A percentile compares a stretch with the other conserved stretches of the same genome.
phyloP scores from a whole-genome alignment of 163 green algal species.

The Scenedesmus sp. region DNA sequence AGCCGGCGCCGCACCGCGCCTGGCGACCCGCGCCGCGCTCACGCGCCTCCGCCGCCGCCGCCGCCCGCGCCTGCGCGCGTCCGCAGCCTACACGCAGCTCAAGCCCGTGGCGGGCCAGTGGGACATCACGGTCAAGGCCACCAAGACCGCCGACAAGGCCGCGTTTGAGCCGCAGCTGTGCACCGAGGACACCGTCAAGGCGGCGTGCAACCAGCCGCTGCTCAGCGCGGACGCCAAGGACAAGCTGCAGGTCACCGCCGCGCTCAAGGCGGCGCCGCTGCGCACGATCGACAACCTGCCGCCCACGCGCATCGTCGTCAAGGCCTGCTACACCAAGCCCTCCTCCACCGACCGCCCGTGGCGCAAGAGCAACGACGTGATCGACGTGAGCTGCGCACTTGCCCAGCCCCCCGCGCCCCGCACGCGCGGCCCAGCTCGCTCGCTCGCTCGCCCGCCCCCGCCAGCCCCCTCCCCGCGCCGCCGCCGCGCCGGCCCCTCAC shows the following conservation, averaged over 20 bases:
- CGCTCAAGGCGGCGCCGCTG: constrained; percentile 8
- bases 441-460: too few relatives aligned
- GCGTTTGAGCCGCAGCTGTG: constrained; percentile 7
- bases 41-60: too few relatives aligned
- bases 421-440: too few relatives aligned
- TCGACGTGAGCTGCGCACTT: constrained; percentile 38
- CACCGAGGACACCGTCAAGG: neutral
- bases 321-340: constrained; percentile 38
- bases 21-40: too few relatives aligned
- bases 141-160: constrained; percentile 18
- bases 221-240: constrained; percentile 29
- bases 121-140: constrained; percentile 29
- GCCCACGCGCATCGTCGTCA: constrained; percentile 10
- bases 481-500: too few relatives aligned
- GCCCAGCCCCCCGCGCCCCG: too few relatives aligned
- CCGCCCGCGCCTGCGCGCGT: too few relatives aligned
- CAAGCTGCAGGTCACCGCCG: constrained; percentile 34
- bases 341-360: constrained; percentile 29
- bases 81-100: constrained; percentile 38
- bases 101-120: constrained; percentile 32
- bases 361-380: constrained; percentile 35
- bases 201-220: constrained; percentile 40
- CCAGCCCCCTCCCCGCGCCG: too few relatives aligned
- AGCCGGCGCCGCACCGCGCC: too few relatives aligned
- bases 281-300: constrained; percentile 35